phyloP scores from a whole-genome alignment of 495 filamentous ascomycete genomes.

The Aspergillus ostianus region DNA sequence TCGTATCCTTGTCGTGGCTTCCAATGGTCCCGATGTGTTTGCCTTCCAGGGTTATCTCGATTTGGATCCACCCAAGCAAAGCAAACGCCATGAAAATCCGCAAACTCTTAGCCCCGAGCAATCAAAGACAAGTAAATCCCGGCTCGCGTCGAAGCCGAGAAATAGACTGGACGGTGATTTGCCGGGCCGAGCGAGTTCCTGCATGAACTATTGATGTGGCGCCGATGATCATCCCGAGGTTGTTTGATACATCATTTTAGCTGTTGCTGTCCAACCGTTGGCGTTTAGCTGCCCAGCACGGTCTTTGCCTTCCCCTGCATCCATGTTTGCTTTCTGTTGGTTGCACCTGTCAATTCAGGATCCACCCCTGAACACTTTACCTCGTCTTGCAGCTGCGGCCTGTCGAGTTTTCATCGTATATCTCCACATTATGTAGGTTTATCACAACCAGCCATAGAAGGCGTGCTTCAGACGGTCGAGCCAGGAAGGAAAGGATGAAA shows the following conservation, averaged over 20 bases:
- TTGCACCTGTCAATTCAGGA: neutral
- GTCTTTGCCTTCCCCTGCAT: neutral
- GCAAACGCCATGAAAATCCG: neutral
- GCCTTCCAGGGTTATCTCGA: neutral
- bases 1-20: constrained; percentile 14
- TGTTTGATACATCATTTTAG: constrained; percentile 3
- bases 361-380: neutral
- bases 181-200: neutral
- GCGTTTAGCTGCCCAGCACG: neutral
- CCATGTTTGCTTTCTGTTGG: neutral
- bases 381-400: neutral
- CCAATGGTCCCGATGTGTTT: constrained; percentile 1
- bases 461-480: neutral
- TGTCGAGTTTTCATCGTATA: too few species aligned
- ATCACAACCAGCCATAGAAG: neutral
- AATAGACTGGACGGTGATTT: neutral
- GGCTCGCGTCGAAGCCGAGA: neutral
- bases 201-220: constrained; percentile 18
- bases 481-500: neutral
- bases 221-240: constrained; percentile 9
- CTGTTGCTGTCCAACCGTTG: neutral
- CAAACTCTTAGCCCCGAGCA: neutral
- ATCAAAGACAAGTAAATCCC: neutral
- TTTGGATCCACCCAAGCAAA: neutral
- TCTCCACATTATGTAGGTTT: neutral